Evolutionary conservation across 192 early-diverging fungal genomes (phyloP).

Genomic region (Helicostylum pulchrum): DNA sequence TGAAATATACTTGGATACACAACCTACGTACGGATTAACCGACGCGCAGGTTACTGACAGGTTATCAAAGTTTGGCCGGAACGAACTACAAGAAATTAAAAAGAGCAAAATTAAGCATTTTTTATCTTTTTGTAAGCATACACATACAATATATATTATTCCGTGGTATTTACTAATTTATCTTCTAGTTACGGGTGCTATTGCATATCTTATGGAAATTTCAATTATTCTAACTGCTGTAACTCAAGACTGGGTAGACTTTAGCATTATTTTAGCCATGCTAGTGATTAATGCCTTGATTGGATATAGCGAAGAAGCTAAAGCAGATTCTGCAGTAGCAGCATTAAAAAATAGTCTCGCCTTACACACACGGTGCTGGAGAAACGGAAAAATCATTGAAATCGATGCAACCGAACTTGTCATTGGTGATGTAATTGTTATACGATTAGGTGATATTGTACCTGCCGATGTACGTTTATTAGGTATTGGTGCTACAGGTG

Average conservation of each 20-base stretch:
- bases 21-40: slow-evolving; percentile 61
- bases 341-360: slow-evolving; percentile 71
- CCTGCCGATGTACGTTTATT: slow-evolving; percentile 65
- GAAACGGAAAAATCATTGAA: slow-evolving; percentile 50
- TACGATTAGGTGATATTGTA: slow-evolving; percentile 74
- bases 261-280: slow-evolving; percentile 56
- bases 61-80: slow-evolving; percentile 55
- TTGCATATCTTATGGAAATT: slow-evolving; percentile 64
- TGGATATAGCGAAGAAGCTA: slow-evolving; percentile 69
- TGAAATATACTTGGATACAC: slow-evolving; percentile 56
- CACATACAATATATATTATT: slow-evolving; percentile 23
- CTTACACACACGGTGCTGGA: slow-evolving; percentile 58
- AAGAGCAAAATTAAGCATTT: slow-evolving; percentile 46
- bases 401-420: slow-evolving; percentile 53
- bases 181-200: slow-evolving; percentile 56
- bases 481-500: slow-evolving; percentile 49
- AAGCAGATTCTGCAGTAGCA: slow-evolving; percentile 69
- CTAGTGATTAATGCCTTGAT: slow-evolving; percentile 66
- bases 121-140: slow-evolving; percentile 38
- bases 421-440: slow-evolving; percentile 69
- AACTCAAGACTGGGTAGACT: slow-evolving; percentile 57
- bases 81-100: slow-evolving; percentile 48
- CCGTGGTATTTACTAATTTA: not conserved
- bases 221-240: slow-evolving; percentile 55
- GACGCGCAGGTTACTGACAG: slow-evolving; percentile 50